These are phyloP conservation scores for Pseudozyma sp. DNA, from an alignment of 1,284 basidiomycete species.

Conservation along the genomic window DNA sequence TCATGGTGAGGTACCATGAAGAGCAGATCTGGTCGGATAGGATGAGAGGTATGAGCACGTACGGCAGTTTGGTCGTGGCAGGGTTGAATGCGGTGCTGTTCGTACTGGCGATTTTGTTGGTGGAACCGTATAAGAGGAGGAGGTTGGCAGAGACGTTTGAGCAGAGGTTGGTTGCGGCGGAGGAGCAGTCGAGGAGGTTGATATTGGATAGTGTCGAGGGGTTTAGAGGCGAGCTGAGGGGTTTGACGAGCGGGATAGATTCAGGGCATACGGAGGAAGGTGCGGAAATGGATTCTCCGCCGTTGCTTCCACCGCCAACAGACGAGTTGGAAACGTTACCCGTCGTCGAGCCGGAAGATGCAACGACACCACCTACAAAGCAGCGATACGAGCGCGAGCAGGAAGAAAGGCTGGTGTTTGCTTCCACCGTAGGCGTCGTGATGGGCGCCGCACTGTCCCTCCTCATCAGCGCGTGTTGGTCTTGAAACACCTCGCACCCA, in stretches of 20 bases:
- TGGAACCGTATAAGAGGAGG: constrained; percentile 68
- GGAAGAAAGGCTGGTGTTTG: constrained; percentile 38
- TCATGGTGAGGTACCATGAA: constrained; percentile 65
- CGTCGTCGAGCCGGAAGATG: neutral
- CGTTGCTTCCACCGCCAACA: neutral
- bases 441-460: constrained; percentile 38
- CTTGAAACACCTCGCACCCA: neutral
- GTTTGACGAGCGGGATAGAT: too few relatives aligned
- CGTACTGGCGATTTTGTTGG: constrained; percentile 61
- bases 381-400: constrained; percentile 5
- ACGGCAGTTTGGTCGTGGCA: constrained; percentile 58
- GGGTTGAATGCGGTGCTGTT: constrained; percentile 65
- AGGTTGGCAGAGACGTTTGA: constrained; percentile 66
- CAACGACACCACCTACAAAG: neutral
- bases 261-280: too few relatives aligned
- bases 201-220: constrained; percentile 39
- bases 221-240: constrained; percentile 24
- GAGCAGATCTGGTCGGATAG: constrained; percentile 67
- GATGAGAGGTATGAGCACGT: constrained; percentile 57
- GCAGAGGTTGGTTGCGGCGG: constrained; percentile 51
- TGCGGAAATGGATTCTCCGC: neutral
- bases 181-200: constrained; percentile 39
- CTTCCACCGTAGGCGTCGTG: constrained; percentile 43
- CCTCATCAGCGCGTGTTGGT: constrained; percentile 43
- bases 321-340: neutral